phyloP scores from a whole-genome alignment of 495 filamentous ascomycete species.

The Hapsidospora chrysogenum region DNA sequence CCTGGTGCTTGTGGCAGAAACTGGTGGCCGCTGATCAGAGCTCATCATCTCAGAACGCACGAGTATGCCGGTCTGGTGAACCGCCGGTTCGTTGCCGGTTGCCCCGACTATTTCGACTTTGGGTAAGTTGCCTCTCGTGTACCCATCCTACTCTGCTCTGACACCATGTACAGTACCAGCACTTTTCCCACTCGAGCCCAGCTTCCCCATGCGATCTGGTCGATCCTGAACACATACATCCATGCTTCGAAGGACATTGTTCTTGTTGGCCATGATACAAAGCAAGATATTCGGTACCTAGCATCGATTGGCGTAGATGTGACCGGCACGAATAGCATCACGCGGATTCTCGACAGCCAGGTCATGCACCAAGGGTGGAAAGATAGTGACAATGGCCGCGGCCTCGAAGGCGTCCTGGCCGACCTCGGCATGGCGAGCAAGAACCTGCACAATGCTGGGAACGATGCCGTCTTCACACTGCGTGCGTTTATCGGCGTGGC shows the following conservation, averaged over 20 bases:
- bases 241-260: slow-evolving; percentile 41
- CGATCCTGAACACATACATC: slow-evolving; percentile 12
- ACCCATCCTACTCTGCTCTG: slow-evolving; percentile 23
- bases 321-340: slow-evolving; percentile 28
- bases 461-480: slow-evolving; percentile 79
- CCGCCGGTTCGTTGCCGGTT: slow-evolving; percentile 44
- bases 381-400: slow-evolving; percentile 27
- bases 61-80: slow-evolving; percentile 55
- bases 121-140: slow-evolving; percentile 25
- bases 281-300: slow-evolving; percentile 50
- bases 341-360: slow-evolving; percentile 55
- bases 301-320: slow-evolving; percentile 40
- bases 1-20: slow-evolving; percentile 42
- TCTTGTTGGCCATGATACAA: slow-evolving; percentile 63
- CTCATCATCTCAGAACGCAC: slow-evolving; percentile 57
- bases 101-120: slow-evolving; percentile 60
- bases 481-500: slow-evolving; percentile 55
- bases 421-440: slow-evolving; percentile 43
- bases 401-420: slow-evolving; percentile 41
- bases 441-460: slow-evolving; percentile 83
- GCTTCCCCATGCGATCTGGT: slow-evolving; percentile 6
- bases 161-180: slow-evolving; percentile 11
- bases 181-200: slow-evolving; percentile 10
- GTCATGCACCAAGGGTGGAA: slow-evolving; percentile 43
- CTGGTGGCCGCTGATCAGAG: slow-evolving; percentile 48